Base-by-base conservation (phyloP, 23 red algal species). In the Chondrus crispus region DNA sequence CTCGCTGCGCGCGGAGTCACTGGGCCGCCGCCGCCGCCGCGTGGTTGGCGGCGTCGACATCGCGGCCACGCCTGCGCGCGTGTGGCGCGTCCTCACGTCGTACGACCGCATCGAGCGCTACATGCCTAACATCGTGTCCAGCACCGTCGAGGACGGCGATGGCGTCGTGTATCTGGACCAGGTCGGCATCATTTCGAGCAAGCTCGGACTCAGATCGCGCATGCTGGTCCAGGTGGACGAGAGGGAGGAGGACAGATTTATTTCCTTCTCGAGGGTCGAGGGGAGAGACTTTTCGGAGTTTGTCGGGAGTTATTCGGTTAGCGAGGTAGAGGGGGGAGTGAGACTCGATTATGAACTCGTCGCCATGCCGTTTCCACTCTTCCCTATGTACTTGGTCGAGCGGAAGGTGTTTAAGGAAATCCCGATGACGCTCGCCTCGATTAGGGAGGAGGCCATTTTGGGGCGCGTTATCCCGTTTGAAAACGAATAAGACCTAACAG, bases 381-480 rank as follows among this genome's bases (percentile, higher is more conserved):
- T 95, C 69, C 96, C 96, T 10, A 87, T 98, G 68, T 81, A 85
- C 10, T 66, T 98, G 46, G 96, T 98, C n/a, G 96, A 98, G 46
- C 86, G 93, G 22, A 98, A 98, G 90, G 93, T 93, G 11, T 62
- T 93, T 33, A 98, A 98, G 73, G 96, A 98, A 84, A 76, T 98
- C 20, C 96, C 96, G 2, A 80, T 63, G 38, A 89, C 95, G 85
- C 90, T 98, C 2, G 82, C 83, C 24, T 80, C 84, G 29, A 91
- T 98, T 63, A 46, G 92, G 2, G 92, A 91, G 28, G 85, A 92
- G 37, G 92, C 82, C 22, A 41, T 92, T 8, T 19, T 74, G 7
- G 89, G 89, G 8, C 55, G 43, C 12, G 36, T 57, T 33, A 38
- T 92, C 11, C 89, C 77, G 7, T 46, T 90, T 48, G 52, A 68